Percentiles rank a stretch among this genome's conserved stretches.
Evolutionary conservation across 2,329 filamentous ascomycete genomes (phyloP).

Genomic region (Paraphaeosphaeria sporulosa): DNA sequence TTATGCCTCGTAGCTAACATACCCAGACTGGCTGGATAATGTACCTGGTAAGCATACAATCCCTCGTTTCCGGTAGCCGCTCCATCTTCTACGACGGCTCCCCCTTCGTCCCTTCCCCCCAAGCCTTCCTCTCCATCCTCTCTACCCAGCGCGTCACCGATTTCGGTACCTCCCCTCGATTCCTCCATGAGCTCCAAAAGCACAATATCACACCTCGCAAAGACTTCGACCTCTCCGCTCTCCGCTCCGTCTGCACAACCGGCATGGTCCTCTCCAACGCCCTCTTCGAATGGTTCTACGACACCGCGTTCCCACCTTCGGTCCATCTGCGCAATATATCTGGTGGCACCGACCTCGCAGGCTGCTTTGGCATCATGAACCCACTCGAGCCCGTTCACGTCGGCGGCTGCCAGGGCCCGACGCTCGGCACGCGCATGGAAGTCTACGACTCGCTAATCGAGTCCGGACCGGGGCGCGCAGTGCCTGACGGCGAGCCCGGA

Average conservation of each 20-base stretch:
- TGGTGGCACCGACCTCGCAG: conserved; percentile 80
- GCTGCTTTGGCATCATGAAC: conserved; percentile 69
- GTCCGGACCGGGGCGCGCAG: conserved; percentile 56
- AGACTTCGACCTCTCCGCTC: conserved; percentile 66
- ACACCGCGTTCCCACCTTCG: conserved; percentile 70
- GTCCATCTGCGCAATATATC: conserved; percentile 77
- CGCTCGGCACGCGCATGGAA: conserved; percentile 62
- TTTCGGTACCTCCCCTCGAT: conserved; percentile 78
- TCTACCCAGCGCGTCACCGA: conserved; percentile 72
- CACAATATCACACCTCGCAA: conserved; percentile 68
- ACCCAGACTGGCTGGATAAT: conserved; percentile 74
- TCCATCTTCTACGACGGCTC: conserved; percentile 83
- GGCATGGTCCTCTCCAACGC: conserved; percentile 83
- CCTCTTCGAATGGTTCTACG: conserved; percentile 82
- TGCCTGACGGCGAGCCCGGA: conserved; percentile 71
- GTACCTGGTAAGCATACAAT: conserved; percentile 71
- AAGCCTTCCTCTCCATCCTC: conserved; percentile 68
- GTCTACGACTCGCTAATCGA: conserved; percentile 66
- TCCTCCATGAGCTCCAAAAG: conserved; percentile 76
- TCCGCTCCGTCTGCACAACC: conserved; percentile 72
- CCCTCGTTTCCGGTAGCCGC: conserved; percentile 67
- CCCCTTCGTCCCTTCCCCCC: conserved; percentile 75
- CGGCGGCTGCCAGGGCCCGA: conserved; percentile 63
- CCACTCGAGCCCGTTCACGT: conserved; percentile 71
- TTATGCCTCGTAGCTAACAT: not conserved